phyloP scores from a whole-genome alignment of 2,329 filamentous ascomycete species.

The Tolypocladium endophyticum region DNA sequence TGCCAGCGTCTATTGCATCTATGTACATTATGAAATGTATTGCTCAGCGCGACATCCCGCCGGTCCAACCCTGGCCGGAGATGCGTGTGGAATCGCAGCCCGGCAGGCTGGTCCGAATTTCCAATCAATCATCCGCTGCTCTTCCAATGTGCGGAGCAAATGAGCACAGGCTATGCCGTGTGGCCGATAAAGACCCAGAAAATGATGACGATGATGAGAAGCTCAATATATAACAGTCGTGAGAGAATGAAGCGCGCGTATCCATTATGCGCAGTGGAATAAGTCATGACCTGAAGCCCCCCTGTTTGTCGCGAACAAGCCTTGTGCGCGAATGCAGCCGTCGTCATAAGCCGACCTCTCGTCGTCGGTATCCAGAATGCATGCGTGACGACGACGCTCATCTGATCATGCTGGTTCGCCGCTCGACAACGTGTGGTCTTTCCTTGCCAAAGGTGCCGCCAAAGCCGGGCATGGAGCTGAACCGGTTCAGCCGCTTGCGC shows the following conservation, averaged over 20 bases:
- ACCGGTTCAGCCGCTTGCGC: conserved; percentile 42
- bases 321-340: background rate
- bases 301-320: background rate
- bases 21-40: background rate
- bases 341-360: background rate
- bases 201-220: background rate
- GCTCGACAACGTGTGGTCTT: conserved; percentile 24
- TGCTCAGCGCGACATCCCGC: background rate
- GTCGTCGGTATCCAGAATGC: background rate
- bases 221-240: background rate
- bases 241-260: background rate
- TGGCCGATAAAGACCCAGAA: background rate
- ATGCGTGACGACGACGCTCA: conserved; percentile 7
- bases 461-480: conserved; percentile 47
- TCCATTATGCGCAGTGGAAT: background rate
- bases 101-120: background rate
- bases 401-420: conserved; percentile 30
- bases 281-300: background rate
- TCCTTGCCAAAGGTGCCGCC: conserved; percentile 27
- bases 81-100: background rate
- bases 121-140: background rate
- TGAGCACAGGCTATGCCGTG: background rate
- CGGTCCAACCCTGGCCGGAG: background rate
- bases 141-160: background rate
- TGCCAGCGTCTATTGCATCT: background rate